Evolutionary conservation across 495 filamentous ascomycete genomes (phyloP).

Genomic region (Parmelia sp.): DNA sequence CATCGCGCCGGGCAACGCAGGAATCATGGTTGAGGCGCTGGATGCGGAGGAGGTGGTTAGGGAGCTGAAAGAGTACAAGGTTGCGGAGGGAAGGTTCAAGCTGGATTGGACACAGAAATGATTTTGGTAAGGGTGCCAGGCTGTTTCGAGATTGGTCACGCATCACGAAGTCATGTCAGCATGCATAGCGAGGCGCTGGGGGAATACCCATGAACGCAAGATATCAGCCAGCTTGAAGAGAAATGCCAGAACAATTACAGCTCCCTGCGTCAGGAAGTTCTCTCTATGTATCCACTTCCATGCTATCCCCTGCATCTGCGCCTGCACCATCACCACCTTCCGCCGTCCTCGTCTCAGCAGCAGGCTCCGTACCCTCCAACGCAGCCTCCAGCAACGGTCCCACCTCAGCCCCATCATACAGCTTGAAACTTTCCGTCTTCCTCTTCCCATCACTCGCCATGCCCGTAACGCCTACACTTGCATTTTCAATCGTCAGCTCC

Average conservation of each 20-base stretch:
- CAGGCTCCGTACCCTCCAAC: conserved; percentile 65
- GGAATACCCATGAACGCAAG: conserved; percentile 4
- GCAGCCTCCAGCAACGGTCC: conserved; percentile 54
- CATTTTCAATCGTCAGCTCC: conserved; percentile 94
- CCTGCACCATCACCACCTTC: conserved; percentile 42
- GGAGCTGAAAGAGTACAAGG: conserved; percentile 65
- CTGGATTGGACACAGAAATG: conserved; percentile 74
- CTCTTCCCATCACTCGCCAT: conserved; percentile 40
- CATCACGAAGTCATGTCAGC: background rate
- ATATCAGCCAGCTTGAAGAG: background rate
- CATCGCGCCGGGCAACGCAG: conserved; percentile 57
- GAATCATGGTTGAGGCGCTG: conserved; percentile 72
- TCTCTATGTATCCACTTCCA: conserved; percentile 42
- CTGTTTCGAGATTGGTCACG: background rate
- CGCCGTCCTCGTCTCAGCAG: conserved; percentile 45
- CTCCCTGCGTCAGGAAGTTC: background rate
- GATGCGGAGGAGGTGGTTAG: conserved; percentile 64
- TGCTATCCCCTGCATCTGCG: conserved; percentile 29
- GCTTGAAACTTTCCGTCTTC: conserved; percentile 74
- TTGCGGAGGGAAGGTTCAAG: conserved; percentile 64
- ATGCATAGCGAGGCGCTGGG: conserved; percentile 20
- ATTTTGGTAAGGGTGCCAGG: background rate
- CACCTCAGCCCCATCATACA: conserved; percentile 86
- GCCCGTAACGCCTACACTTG: conserved; percentile 80
- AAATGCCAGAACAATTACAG: background rate